phyloP scores from a whole-genome alignment of 2,329 filamentous ascomycete species.

The Rhynchosporium agropyri region DNA sequence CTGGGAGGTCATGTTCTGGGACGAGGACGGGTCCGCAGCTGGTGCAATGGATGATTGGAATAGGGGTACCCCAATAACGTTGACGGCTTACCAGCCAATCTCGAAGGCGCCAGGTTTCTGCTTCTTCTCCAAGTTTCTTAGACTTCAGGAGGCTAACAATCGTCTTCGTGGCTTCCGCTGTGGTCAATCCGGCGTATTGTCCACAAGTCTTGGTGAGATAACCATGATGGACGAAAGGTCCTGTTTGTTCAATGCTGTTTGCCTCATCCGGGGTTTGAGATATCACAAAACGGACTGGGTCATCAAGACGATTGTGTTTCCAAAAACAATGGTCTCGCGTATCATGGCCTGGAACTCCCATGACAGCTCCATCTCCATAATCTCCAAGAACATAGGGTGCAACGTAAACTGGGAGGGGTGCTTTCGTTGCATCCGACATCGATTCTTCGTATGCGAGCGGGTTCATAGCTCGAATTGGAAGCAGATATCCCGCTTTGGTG shows the following conservation, averaged over 20 bases:
- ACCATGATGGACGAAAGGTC: conserved; percentile 67
- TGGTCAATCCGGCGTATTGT: conserved; percentile 64
- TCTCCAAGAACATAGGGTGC: conserved; percentile 84
- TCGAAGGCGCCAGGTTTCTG: conserved; percentile 76
- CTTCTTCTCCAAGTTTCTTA: conserved; percentile 59
- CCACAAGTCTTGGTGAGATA: conserved; percentile 68
- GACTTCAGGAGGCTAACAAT: conserved; percentile 60
- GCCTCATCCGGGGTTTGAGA: conserved; percentile 49
- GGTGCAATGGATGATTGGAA: conserved; percentile 82
- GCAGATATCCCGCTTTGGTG: conserved; percentile 67
- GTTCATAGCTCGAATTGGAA: conserved; percentile 66
- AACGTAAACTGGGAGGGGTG: conserved; percentile 73
- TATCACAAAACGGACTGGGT: conserved; percentile 66
- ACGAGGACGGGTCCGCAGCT: conserved; percentile 80
- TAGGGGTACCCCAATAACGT: conserved; percentile 88
- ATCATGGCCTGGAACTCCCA: conserved; percentile 91
- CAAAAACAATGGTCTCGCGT: conserved; percentile 78
- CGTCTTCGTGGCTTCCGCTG: conserved; percentile 60
- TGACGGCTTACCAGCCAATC: conserved; percentile 95
- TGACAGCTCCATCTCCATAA: conserved; percentile 85
- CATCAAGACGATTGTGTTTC: conserved; percentile 65
- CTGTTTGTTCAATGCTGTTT: conserved; percentile 47
- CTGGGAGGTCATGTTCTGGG: conserved; percentile 74
- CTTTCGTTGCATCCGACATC: conserved; percentile 53
- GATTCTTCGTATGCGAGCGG: conserved; percentile 62